Evolutionary conservation across 495 filamentous ascomycete species (phyloP).

Genomic region (Neurospora pannonica): DNA sequence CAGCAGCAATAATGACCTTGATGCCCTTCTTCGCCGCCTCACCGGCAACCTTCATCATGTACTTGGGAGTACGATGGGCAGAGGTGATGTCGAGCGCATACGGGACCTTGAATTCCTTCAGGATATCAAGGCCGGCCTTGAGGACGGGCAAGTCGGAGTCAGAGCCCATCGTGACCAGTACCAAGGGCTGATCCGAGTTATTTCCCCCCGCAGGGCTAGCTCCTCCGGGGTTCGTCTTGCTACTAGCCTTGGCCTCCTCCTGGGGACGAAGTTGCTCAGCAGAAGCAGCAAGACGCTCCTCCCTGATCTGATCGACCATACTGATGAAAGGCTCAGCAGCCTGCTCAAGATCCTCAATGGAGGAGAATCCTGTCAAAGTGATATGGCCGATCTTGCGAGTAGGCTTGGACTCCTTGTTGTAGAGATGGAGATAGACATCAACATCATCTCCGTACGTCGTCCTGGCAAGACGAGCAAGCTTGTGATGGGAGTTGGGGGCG

Average conservation of each 20-base stretch:
- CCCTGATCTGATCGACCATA: conserved; percentile 53
- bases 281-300: conserved; percentile 36
- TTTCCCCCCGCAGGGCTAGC: background rate
- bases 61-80: conserved; percentile 80
- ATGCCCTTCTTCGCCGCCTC: conserved; percentile 59
- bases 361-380: conserved; percentile 56
- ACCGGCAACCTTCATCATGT: conserved; percentile 69
- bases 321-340: conserved; percentile 59
- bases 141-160: conserved; percentile 84
- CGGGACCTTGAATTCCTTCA: conserved; percentile 66
- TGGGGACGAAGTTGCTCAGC: conserved; percentile 17
- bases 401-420: conserved; percentile 80
- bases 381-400: conserved; percentile 95
- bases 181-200: conserved; percentile 38
- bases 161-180: conserved; percentile 90
- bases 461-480: conserved; percentile 55
- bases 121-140: conserved; percentile 63
- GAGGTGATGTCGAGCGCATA: conserved; percentile 79
- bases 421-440: conserved; percentile 62
- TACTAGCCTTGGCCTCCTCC: conserved; percentile 3
- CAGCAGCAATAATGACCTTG: conserved; percentile 89
- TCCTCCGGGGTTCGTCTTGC: conserved; percentile 1
- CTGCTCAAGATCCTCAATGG: conserved; percentile 62
- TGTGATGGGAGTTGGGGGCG: conserved; percentile 56
- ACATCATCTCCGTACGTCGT: conserved; percentile 42